A percentile compares a stretch with the other conserved stretches of the same genome.
Conservation (phyloP, 2,329 filamentous ascomycete genomes). For the Hypocreales sp. region DNA sequence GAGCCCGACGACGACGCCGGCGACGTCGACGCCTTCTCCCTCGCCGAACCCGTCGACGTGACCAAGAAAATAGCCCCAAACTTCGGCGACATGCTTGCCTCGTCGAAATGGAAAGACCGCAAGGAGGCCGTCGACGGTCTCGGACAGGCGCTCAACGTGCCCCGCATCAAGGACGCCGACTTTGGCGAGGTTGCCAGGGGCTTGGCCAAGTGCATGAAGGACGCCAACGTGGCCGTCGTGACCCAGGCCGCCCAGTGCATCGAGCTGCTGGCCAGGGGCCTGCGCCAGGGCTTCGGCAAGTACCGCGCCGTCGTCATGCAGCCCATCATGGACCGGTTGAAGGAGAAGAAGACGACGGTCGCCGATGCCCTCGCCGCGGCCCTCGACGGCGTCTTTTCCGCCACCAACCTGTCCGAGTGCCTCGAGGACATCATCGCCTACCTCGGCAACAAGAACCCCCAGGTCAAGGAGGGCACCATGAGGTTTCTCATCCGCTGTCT, state of each 20-base stretch:
- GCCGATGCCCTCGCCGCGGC: slow-evolving; percentile 77
- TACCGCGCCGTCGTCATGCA: slow-evolving; percentile 69
- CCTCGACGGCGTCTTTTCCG: slow-evolving; percentile 52
- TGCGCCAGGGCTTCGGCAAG: slow-evolving; percentile 64
- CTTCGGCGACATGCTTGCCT: slow-evolving; percentile 70
- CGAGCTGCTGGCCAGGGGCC: slow-evolving; percentile 72
- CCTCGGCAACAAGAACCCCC: slow-evolving; percentile 87
- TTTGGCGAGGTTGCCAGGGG: slow-evolving; percentile 73
- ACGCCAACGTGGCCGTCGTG: slow-evolving; percentile 91
- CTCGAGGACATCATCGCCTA: slow-evolving; percentile 82
- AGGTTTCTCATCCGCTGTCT: slow-evolving; percentile 85
- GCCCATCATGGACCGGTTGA: slow-evolving; percentile 86
- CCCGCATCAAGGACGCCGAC: slow-evolving; percentile 79
- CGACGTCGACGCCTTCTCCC: slow-evolving; percentile 67
- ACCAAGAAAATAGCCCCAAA: slow-evolving; percentile 65
- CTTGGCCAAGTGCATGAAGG: slow-evolving; percentile 95
- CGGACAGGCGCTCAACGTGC: slow-evolving; percentile 62
- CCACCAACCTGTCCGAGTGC: slow-evolving; percentile 65
- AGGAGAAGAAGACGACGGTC: slow-evolving; percentile 89
- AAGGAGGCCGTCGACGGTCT: slow-evolving; percentile 87
- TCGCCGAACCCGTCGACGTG: slow-evolving; percentile 80
- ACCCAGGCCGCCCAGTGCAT: slow-evolving; percentile 88
- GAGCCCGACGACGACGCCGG: slow-evolving; percentile 30
- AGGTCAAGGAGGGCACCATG: slow-evolving; percentile 90
- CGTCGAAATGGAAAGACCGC: slow-evolving; percentile 95